Conservation (phyloP, 1,284 basidiomycete genomes). For the Schizophyllum amplum region DNA sequence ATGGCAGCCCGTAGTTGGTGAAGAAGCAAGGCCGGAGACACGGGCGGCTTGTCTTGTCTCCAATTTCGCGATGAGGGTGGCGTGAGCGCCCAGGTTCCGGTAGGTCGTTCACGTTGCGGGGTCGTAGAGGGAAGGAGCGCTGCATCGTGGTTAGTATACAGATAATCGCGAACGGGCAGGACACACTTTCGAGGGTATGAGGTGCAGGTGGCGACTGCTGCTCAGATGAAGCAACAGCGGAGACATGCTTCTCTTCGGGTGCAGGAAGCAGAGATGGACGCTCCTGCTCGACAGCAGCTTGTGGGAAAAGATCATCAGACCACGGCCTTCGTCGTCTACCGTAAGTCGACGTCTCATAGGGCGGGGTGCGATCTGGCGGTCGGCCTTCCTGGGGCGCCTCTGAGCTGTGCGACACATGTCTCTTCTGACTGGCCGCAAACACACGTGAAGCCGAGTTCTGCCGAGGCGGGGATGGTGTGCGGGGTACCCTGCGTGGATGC, state of each 20-base stretch:
- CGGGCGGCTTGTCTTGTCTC: background rate
- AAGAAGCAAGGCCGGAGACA: background rate
- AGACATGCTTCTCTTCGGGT: background rate
- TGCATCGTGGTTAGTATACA: background rate
- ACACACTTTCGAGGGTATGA: background rate
- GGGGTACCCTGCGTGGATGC: background rate
- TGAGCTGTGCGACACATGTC: background rate
- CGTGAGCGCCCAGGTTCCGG: too few species aligned
- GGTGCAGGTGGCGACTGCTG: background rate
- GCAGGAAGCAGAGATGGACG: too few species aligned
- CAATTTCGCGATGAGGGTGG: background rate
- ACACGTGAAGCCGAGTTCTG: background rate
- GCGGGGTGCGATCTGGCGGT: background rate
- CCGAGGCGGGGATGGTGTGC: background rate
- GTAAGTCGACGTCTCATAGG: background rate
- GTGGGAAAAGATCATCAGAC: background rate
- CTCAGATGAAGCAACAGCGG: background rate
- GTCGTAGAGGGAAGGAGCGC: background rate
- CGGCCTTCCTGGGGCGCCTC: background rate
- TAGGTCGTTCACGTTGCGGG: too few species aligned
- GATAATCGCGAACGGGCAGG: background rate
- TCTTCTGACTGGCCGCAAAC: background rate
- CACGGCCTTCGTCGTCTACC: background rate
- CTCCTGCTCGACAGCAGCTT: too few species aligned
- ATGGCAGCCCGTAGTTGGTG: background rate